Conservation (phyloP, 2,329 filamentous ascomycete species). For the Phyllosticta citribraziliensis region DNA sequence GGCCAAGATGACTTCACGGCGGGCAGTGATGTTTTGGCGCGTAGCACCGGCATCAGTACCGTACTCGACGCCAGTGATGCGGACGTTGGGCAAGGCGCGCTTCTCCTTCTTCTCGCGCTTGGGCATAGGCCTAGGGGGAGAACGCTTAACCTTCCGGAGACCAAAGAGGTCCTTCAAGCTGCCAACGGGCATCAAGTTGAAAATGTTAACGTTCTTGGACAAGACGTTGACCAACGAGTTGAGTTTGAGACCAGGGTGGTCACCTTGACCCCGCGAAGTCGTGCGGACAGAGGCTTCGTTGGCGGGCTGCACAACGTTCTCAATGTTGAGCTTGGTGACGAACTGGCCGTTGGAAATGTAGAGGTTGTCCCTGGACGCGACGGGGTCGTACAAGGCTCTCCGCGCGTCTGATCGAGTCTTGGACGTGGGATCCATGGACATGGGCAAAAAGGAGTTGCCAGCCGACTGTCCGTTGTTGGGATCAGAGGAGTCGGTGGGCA, state of each 20-base stretch:
- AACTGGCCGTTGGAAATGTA: neutral
- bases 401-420: slow-evolving; percentile 18
- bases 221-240: neutral
- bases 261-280: neutral
- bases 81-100: neutral
- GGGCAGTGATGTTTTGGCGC: slow-evolving; percentile 23
- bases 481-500: neutral
- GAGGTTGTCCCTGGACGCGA: slow-evolving; percentile 18
- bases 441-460: slow-evolving; percentile 8
- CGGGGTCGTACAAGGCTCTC: slow-evolving; percentile 23
- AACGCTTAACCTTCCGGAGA: neutral
- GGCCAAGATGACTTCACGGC: slow-evolving; percentile 47
- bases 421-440: slow-evolving; percentile 21
- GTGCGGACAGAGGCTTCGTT: neutral
- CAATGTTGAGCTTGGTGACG: slow-evolving; percentile 1
- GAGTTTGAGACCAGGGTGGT: neutral
- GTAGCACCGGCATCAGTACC: neutral
- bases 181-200: neutral
- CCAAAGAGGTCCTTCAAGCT: neutral
- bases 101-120: slow-evolving; percentile 2
- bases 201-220: neutral
- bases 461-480: neutral
- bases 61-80: slow-evolving; percentile 6
- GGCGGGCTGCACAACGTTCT: neutral
- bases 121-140: neutral